Evolutionary conservation across 2,329 filamentous ascomycete genomes (phyloP).

Genomic region (Pestalotiopsis sp.): DNA sequence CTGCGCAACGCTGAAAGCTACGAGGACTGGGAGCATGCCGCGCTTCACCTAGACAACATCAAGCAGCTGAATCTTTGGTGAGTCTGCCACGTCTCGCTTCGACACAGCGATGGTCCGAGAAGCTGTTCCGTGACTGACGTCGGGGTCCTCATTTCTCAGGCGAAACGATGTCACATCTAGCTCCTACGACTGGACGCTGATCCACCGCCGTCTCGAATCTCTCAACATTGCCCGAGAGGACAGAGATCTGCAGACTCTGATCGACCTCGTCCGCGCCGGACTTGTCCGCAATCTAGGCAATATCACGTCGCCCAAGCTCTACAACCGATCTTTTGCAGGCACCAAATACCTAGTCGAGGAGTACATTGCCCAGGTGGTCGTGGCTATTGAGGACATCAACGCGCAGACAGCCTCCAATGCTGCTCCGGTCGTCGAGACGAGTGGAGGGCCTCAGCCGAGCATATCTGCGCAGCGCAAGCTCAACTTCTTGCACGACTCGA

Average conservation of each 20-base stretch:
- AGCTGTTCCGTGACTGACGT: neutral
- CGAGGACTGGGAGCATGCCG: constrained; percentile 86
- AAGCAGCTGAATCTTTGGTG: constrained; percentile 82
- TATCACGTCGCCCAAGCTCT: constrained; percentile 78
- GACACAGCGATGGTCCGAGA: neutral
- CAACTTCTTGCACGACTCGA: constrained; percentile 81
- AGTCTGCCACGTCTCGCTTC: constrained; percentile 14
- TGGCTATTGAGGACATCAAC: constrained; percentile 76
- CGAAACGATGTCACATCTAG: constrained; percentile 78
- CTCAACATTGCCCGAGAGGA: constrained; percentile 69
- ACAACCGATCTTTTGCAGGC: constrained; percentile 81
- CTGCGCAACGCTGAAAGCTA: constrained; percentile 69
- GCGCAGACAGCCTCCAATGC: constrained; percentile 9
- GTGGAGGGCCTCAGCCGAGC: neutral
- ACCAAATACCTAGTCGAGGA: constrained; percentile 91
- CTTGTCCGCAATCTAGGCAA: constrained; percentile 87
- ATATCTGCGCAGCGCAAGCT: constrained; percentile 77
- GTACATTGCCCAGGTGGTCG: constrained; percentile 82
- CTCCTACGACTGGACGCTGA: constrained; percentile 84
- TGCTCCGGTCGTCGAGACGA: neutral
- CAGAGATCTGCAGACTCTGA: constrained; percentile 71
- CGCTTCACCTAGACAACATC: constrained; percentile 77
- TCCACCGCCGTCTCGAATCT: constrained; percentile 72
- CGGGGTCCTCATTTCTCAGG: constrained; percentile 44
- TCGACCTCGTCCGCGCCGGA: constrained; percentile 78